A percentile compares a stretch with the other conserved stretches of the same genome.
Evolutionary conservation across 257 asterid species (phyloP).

Genomic region (Henckelia pumila): DNA sequence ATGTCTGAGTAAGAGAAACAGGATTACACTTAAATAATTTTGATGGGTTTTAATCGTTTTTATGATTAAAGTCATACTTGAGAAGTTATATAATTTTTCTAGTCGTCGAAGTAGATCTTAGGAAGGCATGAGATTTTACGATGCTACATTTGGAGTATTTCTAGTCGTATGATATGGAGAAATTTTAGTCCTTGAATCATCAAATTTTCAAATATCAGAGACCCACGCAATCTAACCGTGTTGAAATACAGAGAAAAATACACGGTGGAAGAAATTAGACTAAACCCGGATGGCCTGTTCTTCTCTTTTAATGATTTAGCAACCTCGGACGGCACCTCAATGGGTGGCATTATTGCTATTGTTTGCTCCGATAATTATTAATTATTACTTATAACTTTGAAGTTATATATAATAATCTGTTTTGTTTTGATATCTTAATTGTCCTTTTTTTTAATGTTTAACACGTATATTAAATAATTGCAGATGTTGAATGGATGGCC

Average conservation of each 20-base stretch:
- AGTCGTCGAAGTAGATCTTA: conserved; percentile 25
- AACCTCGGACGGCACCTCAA: conserved; percentile 14
- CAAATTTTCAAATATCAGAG: no score
- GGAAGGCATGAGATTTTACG: no score
- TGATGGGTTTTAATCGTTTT: conserved; percentile 27
- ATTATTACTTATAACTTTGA: neutral
- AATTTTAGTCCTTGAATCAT: no score
- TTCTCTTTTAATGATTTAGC: conserved; percentile 16
- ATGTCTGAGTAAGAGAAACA: no score
- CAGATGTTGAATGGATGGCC: conserved; percentile 89
- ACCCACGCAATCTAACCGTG: no score
- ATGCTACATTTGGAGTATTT: no score
- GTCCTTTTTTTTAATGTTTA: conserved; percentile 7
- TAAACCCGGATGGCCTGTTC: no score
- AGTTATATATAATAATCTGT: conserved; percentile 3
- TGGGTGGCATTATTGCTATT: neutral
- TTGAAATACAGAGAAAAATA: no score
- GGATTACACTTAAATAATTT: no score
- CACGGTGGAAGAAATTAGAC: no score
- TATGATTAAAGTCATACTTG: conserved; percentile 19
- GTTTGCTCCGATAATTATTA: neutral
- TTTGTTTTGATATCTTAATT: conserved; percentile 11
- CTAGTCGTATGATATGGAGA: no score
- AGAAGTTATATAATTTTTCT: conserved; percentile 13
- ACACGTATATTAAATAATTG: conserved; percentile 17